Conservation (phyloP, 192 early-diverging fungal genomes). For the Kickxella alabastrina region DNA sequence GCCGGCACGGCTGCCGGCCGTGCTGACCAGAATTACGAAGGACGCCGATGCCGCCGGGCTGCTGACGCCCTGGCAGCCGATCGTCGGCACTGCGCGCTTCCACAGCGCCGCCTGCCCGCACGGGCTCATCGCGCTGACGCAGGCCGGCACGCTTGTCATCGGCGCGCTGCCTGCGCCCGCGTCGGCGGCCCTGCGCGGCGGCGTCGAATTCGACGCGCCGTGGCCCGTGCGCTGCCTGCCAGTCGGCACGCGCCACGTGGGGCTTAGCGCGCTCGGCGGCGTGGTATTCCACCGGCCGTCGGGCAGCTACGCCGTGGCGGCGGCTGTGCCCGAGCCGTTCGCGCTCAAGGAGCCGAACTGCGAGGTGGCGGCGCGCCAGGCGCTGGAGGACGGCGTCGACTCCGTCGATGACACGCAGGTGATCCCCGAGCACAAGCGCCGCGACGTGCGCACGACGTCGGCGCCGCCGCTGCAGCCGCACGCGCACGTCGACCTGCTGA, state of each 20-base stretch:
- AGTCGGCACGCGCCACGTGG: constrained; percentile 35
- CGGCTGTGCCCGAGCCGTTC: constrained; percentile 65
- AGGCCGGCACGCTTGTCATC: constrained; percentile 38
- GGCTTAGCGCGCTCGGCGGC: constrained; percentile 55
- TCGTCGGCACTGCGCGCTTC: constrained; percentile 37
- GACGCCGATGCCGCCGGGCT: constrained; percentile 28
- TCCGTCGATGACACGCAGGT: constrained; percentile 11
- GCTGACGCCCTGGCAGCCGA: constrained; percentile 11
- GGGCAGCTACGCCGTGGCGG: constrained; percentile 75
- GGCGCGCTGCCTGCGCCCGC: constrained; percentile 17
- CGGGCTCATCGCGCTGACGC: constrained; percentile 41
- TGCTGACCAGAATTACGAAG: constrained; percentile 8
- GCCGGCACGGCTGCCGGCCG: constrained; percentile 13
- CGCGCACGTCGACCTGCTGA: constrained; percentile 81
- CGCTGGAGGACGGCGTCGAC: constrained; percentile 11
- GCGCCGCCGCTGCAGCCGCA: constrained; percentile 60
- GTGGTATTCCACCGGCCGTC: constrained; percentile 80
- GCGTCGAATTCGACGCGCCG: constrained; percentile 41
- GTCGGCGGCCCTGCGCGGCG: constrained; percentile 16
- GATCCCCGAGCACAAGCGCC: constrained; percentile 38
- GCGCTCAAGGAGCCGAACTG: constrained; percentile 68
- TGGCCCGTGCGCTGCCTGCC: constrained; percentile 48
- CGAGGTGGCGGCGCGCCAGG: constrained; percentile 39
- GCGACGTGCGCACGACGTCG: constrained; percentile 39
- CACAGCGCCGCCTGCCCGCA: constrained; percentile 34